phyloP scores from a whole-genome alignment of 139 green algal species.

The Tetradesmus lagerheimii region DNA sequence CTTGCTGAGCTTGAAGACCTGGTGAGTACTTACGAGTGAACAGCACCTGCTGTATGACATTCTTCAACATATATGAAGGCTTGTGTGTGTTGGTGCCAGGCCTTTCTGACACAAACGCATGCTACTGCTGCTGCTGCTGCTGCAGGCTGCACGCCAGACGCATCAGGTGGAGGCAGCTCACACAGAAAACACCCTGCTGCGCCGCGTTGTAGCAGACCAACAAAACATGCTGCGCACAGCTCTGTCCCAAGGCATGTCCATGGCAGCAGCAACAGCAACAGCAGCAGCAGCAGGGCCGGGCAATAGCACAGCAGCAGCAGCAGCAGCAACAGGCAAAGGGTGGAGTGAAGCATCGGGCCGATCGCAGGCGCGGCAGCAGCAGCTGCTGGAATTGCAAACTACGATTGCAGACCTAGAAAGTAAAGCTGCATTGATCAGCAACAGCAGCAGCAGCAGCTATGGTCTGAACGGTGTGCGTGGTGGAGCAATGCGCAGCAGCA shows the following conservation, averaged over 20 bases:
- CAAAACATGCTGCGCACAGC: constrained; percentile 27
- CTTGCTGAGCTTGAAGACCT: too few relatives aligned
- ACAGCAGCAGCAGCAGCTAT: background rate
- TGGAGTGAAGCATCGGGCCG: background rate
- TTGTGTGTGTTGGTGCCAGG: background rate
- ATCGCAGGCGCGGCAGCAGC: background rate
- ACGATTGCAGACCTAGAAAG: constrained; percentile 17
- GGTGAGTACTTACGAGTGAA: too few relatives aligned
- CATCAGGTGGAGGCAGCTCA: background rate
- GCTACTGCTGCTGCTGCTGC: constrained; percentile 6
- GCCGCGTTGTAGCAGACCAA: constrained; percentile 27
- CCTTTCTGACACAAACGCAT: too few relatives aligned
- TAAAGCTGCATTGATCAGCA: constrained; percentile 19
- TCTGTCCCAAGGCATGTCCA: background rate
- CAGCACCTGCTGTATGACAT: too few relatives aligned
- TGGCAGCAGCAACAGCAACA: constrained; percentile 34
- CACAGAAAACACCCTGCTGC: constrained; percentile 28
- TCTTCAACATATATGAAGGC: too few relatives aligned
- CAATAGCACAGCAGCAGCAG: background rate
- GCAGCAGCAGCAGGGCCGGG: constrained; percentile 22
- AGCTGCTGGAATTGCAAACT: constrained; percentile 25
- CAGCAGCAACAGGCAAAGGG: background rate
- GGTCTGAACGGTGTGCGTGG: background rate
- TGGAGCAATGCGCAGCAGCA: constrained; percentile 1
- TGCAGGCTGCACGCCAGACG: constrained; percentile 10